phyloP scores from a whole-genome alignment of 441 rosid species.

The Lepidium campestre region DNA sequence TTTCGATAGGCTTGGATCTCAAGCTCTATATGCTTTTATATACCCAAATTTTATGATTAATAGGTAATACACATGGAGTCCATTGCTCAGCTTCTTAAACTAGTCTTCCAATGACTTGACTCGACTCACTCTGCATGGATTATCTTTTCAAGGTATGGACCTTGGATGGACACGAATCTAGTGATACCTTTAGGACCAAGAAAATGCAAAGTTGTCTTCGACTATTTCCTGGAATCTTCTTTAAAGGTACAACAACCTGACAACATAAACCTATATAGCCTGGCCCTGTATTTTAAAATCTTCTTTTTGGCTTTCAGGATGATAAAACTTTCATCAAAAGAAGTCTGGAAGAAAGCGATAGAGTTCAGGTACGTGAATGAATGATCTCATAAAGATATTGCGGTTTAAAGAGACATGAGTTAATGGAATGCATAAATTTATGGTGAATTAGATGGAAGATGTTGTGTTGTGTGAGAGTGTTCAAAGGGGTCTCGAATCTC shows the following conservation, averaged over 20 bases:
- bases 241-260: conserved; percentile 41
- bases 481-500: conserved; percentile 75
- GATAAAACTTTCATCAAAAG: conserved; percentile 52
- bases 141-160: conserved; percentile 57
- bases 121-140: not conserved
- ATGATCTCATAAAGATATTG: not conserved
- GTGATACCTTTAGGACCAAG: conserved; percentile 69
- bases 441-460: conserved; percentile 63
- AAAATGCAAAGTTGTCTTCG: conserved; percentile 75
- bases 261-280: not conserved
- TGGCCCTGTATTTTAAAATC: not conserved
- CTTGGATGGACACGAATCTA: conserved; percentile 98
- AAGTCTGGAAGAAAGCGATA: conserved; percentile 66
- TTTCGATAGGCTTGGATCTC: conserved; percentile 62
- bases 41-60: conserved; percentile 96
- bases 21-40: conserved; percentile 71
- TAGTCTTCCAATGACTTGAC: not conserved
- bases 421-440: not conserved
- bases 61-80: conserved; percentile 37
- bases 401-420: not conserved
- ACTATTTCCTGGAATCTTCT: conserved; percentile 70
- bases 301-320: conserved; percentile 35
- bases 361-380: conserved; percentile 55
- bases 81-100: not conserved
- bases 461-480: conserved; percentile 69